phyloP scores from a whole-genome alignment of 176 grass and related monocot genomes.

The Alopecurus myosuroides region DNA sequence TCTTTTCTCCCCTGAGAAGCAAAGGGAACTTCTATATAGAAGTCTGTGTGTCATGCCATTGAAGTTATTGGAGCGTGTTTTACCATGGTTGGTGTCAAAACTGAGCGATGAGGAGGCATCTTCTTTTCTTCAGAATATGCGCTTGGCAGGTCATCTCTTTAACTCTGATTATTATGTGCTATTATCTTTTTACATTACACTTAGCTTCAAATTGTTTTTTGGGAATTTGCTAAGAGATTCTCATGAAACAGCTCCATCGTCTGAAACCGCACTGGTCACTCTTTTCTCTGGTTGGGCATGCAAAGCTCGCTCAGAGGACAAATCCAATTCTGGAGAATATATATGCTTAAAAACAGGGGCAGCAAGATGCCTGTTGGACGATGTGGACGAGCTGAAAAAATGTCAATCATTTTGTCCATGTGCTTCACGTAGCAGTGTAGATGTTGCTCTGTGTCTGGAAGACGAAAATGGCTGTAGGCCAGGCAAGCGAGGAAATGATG shows the following conservation, averaged over 20 bases:
- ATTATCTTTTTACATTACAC: constrained; percentile 14
- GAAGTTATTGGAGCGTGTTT: constrained; percentile 85
- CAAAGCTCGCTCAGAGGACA: constrained; percentile 63
- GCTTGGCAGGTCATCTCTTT: constrained; percentile 63
- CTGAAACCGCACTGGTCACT: constrained; percentile 76
- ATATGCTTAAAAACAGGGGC: constrained; percentile 60
- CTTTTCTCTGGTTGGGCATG: constrained; percentile 97
- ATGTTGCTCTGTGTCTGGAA: constrained; percentile 19
- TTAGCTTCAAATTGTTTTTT: constrained; percentile 19
- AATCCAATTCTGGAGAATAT: constrained; percentile 64
- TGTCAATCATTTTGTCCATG: constrained; percentile 58
- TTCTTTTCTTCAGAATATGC: constrained; percentile 87
- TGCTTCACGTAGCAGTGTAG: constrained; percentile 39
- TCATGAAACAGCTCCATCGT: constrained; percentile 66
- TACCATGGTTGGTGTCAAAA: constrained; percentile 90
- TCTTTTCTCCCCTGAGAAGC: constrained; percentile 86
- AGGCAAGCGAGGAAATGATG: constrained; percentile 50
- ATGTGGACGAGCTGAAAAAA: constrained; percentile 48
- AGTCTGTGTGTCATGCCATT: constrained; percentile 95
- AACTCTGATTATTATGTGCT: not conserved
- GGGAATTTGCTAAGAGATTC: constrained; percentile 31
- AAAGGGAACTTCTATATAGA: constrained; percentile 81
- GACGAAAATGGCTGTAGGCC: constrained; percentile 40
- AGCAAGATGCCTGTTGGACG: constrained; percentile 31
- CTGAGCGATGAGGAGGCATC: constrained; percentile 71